A percentile compares a stretch with the other conserved stretches of the same genome.
Evolutionary conservation across 139 green algal genomes (phyloP).

Genomic region (Volvox africanus): DNA sequence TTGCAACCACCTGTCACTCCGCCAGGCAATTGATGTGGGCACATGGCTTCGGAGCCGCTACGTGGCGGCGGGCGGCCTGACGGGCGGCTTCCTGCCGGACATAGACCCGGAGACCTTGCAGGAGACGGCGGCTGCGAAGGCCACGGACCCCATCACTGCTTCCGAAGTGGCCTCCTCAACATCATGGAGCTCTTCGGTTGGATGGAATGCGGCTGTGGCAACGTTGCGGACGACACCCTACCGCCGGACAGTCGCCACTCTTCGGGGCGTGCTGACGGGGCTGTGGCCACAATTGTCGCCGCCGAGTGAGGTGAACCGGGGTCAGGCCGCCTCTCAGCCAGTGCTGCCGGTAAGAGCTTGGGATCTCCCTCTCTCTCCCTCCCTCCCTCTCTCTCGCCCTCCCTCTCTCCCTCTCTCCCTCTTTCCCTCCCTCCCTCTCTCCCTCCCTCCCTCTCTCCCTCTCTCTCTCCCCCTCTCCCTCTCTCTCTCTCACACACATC

Average conservation of each 20-base stretch:
- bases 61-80: slow-evolving; percentile 9
- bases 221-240: slow-evolving; percentile 67
- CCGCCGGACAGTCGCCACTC: slow-evolving; percentile 67
- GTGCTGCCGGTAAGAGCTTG: background rate
- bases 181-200: too few species aligned
- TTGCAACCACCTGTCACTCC: too few species aligned
- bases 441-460: too few species aligned
- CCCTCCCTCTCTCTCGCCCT: too few species aligned
- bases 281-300: slow-evolving; percentile 63
- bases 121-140: background rate
- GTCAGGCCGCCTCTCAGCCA: background rate
- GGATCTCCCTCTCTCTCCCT: too few species aligned
- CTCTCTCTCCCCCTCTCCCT: too few species aligned
- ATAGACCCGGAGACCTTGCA: background rate
- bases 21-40: slow-evolving; percentile 66
- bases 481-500: too few species aligned
- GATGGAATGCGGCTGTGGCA: background rate
- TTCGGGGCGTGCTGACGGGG: slow-evolving; percentile 73
- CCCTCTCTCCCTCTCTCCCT: too few species aligned
- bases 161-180: background rate
- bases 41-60: slow-evolving; percentile 73
- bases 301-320: background rate
- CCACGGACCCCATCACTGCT: background rate
- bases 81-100: slow-evolving; percentile 58
- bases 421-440: too few species aligned